Base-by-base conservation (phyloP, 345 rosid genomes). In the Sonneratia alba region DNA sequence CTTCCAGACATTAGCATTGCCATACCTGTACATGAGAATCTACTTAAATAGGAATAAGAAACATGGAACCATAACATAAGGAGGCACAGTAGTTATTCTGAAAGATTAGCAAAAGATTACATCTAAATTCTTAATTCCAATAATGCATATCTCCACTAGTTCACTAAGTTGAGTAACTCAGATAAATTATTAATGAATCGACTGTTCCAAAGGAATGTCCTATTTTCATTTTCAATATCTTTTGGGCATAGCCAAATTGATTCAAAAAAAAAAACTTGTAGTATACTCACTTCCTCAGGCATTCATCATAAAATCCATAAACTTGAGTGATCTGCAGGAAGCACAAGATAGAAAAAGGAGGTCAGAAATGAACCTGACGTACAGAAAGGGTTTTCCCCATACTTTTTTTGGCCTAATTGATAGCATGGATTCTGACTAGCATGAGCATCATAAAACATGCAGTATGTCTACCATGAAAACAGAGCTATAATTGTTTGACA, bases 1-100 rank as follows among this genome's bases (percentile, higher is more conserved):
- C 82, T 92, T 95, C 99, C 99, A 95, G 68, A 92, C 96, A 59
- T 85, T 92, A n/a, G 99, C 97, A 83, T 88, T 95, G 73, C 99
- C 99, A 74, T 95, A 95, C 87, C 99, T 92, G 96, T 64, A 59
- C 79, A 69, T 10, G 82, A 47, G 69, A 56, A 78, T 65, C 73
- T 59, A 59, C 2, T 59, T 22, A 4, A 22, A 22, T 59, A 59
- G 34, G 12, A 11, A 36, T 43, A 38, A 48, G 47, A 22, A n/a
- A 34, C 4, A 7, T 4, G 24, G 34, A 24, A 22, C 32, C 34
- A 24, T n/a, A 7, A n/a, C 13, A 22, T 3, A 59, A 70, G 16
- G 3, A 55, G n/a, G 64, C 64, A 24, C 3, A 59, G 64, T 2
- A 18, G 13, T 7, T 10, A 11, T 59, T 8, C 3, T 57, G 34